Evolutionary conservation across 1,284 basidiomycete genomes (phyloP), one percentile per base, ranked within the genome.

Genomic region (Cryptococcus hybrid): DNA sequence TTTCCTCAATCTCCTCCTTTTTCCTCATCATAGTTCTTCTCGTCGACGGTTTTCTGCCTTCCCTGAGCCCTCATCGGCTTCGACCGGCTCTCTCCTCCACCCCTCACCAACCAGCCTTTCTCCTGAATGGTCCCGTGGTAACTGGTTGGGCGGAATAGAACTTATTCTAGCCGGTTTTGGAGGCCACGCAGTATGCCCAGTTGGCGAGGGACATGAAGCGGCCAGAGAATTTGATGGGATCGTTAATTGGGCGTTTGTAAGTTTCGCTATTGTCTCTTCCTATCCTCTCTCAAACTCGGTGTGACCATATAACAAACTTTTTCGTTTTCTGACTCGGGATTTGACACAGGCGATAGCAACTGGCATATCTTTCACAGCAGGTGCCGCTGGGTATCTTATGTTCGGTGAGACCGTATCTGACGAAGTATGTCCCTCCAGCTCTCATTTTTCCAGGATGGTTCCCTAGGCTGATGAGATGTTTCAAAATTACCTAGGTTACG

Each of bases 91-190:
- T 60, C 75, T 98, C 2, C 87, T 86, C 82, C 80, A 82, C 49
- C 88, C 90, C 2, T 87, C 86, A 39, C 78, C 82, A 12, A 96
- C 92, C 0, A 84, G 81, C n/a, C 63, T 87, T 9, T 81, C 81
- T 0, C 81, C 89, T 35, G 81, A 84, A 47, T 79, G 78, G 78
- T 54, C 82, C 71, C 66, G 77, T 75, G 58, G 83, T 72, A 74
- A 85, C 58, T 75, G 72, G 66, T 59, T 77, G 30, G 63, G 75
- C 69, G 62, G 86, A 60, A 75, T 97, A 2, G 94, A 94, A 2
- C 80, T 98, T 56, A 87, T 98, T 72, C 92, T 98, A 88, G 91
- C 91, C n/a, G 93, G 94, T 83, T 95, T 97, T 68, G 88, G 92
- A 5, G 92, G 93, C 1, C 94, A 98, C 74, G 89, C 92, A 9